Base-by-base conservation (phyloP, 441 rosid genomes). In the Populus trichocarpa region DNA sequence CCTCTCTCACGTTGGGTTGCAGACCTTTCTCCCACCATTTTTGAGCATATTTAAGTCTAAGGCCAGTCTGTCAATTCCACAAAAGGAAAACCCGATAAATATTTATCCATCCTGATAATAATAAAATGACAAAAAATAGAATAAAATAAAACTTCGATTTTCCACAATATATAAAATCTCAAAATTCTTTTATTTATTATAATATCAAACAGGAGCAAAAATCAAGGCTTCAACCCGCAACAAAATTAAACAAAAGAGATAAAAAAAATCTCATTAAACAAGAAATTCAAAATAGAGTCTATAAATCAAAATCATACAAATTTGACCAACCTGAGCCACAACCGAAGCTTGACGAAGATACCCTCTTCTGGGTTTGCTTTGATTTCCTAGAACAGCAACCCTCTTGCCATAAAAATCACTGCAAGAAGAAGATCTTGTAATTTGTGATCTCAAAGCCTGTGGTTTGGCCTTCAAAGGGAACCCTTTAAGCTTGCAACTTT, bases 21-120 rank as follows among this genome's bases (percentile, higher is more conserved):
- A 92, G 23, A 18, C 90, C 94, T 78, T 92, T 96, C 80, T 89
- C 90, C 99, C 99, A 96, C 98, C 99, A 96, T 35, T 82, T 91
- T 16, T 77, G 90, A 36, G 79, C 80, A 74, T 81, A 91, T 50
- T 93, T 92, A 77, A 92, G 87, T 76, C 87, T 84, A 22, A 89
- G 79, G 3, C 88, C 88, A 11, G 82, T 86, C 90, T 87, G 87
- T 18, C 66, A 57, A 71, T 28, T 71, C 40, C 40, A 71, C 33
- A 25, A 61, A 36, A 11, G 75, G 10, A 2, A 36, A 26, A 22
- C n/a, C 35, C 5, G 73, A 25, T 59, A 33, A 35, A 14, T 25
- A 53, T 35, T 42, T 46, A 33, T 23, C 25, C 36, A 72, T 16
- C n/a, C 42, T 23, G 14, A 28, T 1, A 61, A 76, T 7, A 70